phyloP scores from a whole-genome alignment of 2,329 filamentous ascomycete species.

The Ceratocystis destructans region DNA sequence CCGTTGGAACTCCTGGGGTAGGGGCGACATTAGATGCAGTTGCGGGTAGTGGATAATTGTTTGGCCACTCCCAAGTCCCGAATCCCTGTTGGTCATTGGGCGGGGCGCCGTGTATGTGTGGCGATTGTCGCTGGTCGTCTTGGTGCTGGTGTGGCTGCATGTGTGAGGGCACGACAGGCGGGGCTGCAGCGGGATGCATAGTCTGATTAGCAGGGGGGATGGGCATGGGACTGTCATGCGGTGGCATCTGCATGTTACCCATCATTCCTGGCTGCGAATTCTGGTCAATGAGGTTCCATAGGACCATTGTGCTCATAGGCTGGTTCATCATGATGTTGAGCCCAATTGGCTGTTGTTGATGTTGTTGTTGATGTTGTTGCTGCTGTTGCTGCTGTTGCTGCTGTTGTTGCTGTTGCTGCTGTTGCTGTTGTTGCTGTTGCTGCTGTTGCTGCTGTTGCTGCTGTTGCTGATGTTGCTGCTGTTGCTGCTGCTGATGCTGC shows the following conservation, averaged over 20 bases:
- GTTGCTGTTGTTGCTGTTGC: not conserved
- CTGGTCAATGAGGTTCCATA: constrained; percentile 18
- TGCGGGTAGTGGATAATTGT: not conserved
- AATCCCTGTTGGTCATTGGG: not conserved
- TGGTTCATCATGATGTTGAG: constrained; percentile 18
- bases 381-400: not conserved
- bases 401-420: not conserved
- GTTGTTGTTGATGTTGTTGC: not conserved
- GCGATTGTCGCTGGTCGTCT: not conserved
- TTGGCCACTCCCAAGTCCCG: constrained; percentile 4
- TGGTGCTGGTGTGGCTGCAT: constrained; percentile 2
- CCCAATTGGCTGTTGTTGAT: constrained; percentile 7
- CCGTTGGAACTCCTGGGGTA: not conserved
- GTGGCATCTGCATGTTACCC: constrained; percentile 3
- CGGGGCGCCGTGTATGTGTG: constrained; percentile 3
- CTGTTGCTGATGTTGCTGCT: not conserved
- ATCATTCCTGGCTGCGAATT: constrained; percentile 1
- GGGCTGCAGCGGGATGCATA: constrained; percentile 2
- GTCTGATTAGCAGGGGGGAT: not conserved
- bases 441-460: not conserved
- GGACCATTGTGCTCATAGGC: constrained; percentile 12
- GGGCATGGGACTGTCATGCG: not conserved
- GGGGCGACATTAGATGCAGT: not conserved
- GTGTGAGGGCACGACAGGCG: constrained; percentile 9
- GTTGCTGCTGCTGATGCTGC: not conserved